Evolutionary conservation across 768 basidiomycete genomes (phyloP), one percentile per base, ranked within the genome.

Genomic region (Trametes coccinea): DNA sequence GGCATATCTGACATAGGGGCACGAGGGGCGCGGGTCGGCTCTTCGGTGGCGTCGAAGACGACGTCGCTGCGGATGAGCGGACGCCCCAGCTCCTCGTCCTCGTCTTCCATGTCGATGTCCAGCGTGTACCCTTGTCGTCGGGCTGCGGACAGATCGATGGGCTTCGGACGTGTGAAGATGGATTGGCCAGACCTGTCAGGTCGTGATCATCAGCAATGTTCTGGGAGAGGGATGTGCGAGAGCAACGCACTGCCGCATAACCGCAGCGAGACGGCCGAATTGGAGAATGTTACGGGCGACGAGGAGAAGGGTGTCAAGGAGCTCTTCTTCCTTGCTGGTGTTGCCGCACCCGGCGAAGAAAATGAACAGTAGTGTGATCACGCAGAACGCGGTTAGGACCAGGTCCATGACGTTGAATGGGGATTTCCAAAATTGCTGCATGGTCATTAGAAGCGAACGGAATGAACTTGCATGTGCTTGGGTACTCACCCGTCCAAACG

Each of bases 401-500:
- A 97, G 81, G 72, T 98, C 95, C 68, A 95, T 80, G 34, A 92
- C 78, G 72, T 98, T 98, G 77, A 93, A 94, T 10, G 88, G 87
- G n/a, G 92, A 92, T 72, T 85, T 90, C 93, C 93, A 95, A 79
- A 97, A 97, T 93, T 94, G 91, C 94, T 95, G 71, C 43, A 55
- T 44, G 34, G 53, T 48, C 13, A 53, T 39, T 13, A 39, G 27
- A 29, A 41, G 11, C 22, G 22, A 22, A 0, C 22, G 17, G 33
- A 17, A 16, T 10, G 27, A 14, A 48, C 14, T 29, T 8, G 5
- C 16, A 53, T 31, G 22, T 27, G 41, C 2, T 14, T 16, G 30
- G 33, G 43, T 14, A 79, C 92, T 70, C 69, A 98, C 96, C 74
- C 85, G 84, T 62, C 96, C 96, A 69, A 97, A 91, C 1, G 97